Base-by-base conservation (phyloP, 2,329 filamentous ascomycete genomes). In the Fusarium torreyae region DNA sequence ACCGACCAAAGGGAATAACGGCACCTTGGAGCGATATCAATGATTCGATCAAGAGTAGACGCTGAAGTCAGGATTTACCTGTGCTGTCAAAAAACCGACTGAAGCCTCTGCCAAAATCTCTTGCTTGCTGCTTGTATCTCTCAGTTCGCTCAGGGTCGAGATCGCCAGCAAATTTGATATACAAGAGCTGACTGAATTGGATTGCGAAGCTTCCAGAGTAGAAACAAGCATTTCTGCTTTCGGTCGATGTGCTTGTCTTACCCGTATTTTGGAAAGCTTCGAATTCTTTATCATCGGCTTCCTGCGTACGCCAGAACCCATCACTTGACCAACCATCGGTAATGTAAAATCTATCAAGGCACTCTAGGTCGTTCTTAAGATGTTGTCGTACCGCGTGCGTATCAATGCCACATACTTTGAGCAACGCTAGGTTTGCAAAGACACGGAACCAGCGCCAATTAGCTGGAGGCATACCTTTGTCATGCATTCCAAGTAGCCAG, bases 141-240 rank as follows among this genome's bases (percentile, higher is more conserved):
- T 22, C 28, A 8, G 17, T n/a, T 55, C 52, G 18, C 48, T 31
- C n/a, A n/a, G 36, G 36, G 3, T 48, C 42, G 38, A 31, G 31
- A 6, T 39, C 17, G 2, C 9, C 5, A 48, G 6, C 22, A 22
- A 17, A 38, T 6, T 3, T 39, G 36, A 3, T 48, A 22, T 14
- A 55, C 31, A 14, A 48, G 38, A 14, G 52, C 42, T 39, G 9
- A 55, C 46, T n/a, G 15, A n/a, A n/a, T 38, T 55, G 52, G 8
- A 55, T 55, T 3, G 52, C 52, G 17, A 55, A 55, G 24, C 52
- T 55, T 38, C 42, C 42, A n/a, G 52, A 55, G 24, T 55, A 55
- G 17, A 28, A 28, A 10, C 26, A 28, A 10, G 9, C 26, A 28
- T 28, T 28, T 28, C 26, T 28, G 26, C 26, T 28, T 10, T 28